Conservation (phyloP, 2,329 filamentous ascomycete species). For the Pleomassaria siparia region DNA sequence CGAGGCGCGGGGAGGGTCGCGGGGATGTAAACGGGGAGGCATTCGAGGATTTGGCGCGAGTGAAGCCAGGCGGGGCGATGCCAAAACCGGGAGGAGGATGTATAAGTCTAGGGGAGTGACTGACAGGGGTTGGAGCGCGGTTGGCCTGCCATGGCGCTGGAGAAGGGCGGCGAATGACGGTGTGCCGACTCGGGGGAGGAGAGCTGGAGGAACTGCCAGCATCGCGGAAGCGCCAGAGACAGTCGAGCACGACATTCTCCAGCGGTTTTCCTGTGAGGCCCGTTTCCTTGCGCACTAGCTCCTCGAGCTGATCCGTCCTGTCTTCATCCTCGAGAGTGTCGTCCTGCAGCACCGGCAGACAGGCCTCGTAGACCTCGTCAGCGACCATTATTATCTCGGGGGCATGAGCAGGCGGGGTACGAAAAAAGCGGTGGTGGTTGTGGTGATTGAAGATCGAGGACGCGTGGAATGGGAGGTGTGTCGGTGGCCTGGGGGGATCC, state of each 20-base stretch:
- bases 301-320: conserved; percentile 88
- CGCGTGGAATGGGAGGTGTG: background rate
- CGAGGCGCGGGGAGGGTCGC: conserved; percentile 85
- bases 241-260: conserved; percentile 88
- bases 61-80: conserved; percentile 71
- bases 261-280: conserved; percentile 72
- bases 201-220: conserved; percentile 66
- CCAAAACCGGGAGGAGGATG: conserved; percentile 79
- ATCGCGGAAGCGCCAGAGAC: conserved; percentile 80
- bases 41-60: conserved; percentile 72
- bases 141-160: conserved; percentile 88
- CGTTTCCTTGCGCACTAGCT: conserved; percentile 78
- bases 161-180: conserved; percentile 84
- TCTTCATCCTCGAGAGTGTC: conserved; percentile 85
- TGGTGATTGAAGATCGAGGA: background rate
- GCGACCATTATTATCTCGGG: conserved; percentile 71
- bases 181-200: conserved; percentile 83
- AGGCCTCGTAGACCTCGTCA: conserved; percentile 89
- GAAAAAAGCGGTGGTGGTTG: background rate
- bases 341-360: conserved; percentile 84
- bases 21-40: conserved; percentile 93
- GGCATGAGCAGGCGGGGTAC: background rate
- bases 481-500: background rate
- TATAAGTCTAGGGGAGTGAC: conserved; percentile 79
- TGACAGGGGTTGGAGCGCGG: conserved; percentile 74